Evolutionary conservation across 352 stramenopile genomes (phyloP).

Genomic region (Blastocystis sp.): DNA sequence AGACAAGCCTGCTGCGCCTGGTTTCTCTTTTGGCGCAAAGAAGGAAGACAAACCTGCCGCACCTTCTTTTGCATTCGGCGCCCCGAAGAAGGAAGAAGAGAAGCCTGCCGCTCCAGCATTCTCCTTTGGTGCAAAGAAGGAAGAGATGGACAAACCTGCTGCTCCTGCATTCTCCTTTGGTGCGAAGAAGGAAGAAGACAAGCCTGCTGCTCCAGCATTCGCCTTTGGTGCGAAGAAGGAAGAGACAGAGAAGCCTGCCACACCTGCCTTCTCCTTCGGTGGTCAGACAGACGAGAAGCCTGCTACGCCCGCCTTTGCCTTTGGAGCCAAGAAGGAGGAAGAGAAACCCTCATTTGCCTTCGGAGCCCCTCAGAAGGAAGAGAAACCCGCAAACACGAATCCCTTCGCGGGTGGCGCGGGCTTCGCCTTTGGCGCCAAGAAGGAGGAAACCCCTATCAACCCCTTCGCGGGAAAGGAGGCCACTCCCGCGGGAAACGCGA

Average conservation of each 20-base stretch:
- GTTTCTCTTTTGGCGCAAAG: background rate
- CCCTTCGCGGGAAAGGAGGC: background rate
- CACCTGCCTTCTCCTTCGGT: background rate
- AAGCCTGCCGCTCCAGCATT: background rate
- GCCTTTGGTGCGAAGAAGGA: background rate
- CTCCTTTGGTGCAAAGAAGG: conserved; percentile 12
- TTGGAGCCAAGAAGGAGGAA: background rate
- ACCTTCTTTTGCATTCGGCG: background rate
- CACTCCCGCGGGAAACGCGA: too few relatives aligned
- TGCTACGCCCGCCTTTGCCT: background rate
- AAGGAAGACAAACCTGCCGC: background rate
- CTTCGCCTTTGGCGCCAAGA: conserved; percentile 13
- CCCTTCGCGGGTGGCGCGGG: background rate
- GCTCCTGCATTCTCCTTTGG: conserved; percentile 21
- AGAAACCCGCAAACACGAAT: background rate
- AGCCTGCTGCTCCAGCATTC: background rate
- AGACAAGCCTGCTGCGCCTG: background rate
- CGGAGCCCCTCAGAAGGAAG: background rate
- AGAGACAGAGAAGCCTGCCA: background rate
- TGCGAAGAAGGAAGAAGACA: background rate
- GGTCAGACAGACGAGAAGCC: background rate
- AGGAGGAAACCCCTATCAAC: background rate
- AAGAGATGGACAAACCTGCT: background rate
- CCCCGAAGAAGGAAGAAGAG: background rate
- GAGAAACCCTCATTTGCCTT: background rate